A percentile compares a stretch with the other conserved stretches of the same genome.
Evolutionary conservation across 2,329 filamentous ascomycete genomes (phyloP).

Genomic region (Fusarium scirpi): DNA sequence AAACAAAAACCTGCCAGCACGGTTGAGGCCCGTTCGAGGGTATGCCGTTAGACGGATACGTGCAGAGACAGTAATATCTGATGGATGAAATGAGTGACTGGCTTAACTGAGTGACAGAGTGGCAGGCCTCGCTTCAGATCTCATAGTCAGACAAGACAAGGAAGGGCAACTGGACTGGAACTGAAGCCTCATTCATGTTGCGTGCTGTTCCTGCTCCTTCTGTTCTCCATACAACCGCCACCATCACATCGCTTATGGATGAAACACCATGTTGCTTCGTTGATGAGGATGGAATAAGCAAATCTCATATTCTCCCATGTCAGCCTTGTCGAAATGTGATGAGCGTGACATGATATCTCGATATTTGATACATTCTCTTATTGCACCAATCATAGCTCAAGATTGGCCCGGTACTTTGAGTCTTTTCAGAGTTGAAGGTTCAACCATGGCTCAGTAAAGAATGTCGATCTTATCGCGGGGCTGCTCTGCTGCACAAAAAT

Average conservation of each 20-base stretch:
- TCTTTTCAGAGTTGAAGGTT: conserved; percentile 13
- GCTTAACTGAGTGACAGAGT: not conserved
- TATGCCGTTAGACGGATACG: conserved; percentile 36
- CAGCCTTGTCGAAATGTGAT: conserved; percentile 33
- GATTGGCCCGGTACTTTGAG: conserved; percentile 4
- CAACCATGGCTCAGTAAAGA: conserved; percentile 29
- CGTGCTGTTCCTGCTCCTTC: not conserved
- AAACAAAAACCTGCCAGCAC: conserved; percentile 39
- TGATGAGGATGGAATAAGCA: conserved; percentile 27
- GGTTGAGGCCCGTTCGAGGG: conserved; percentile 41
- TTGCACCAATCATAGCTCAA: conserved; percentile 38
- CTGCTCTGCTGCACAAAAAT: not conserved
- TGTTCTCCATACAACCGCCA: conserved; percentile 8
- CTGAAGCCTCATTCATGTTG: conserved; percentile 23
- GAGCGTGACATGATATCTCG: conserved; percentile 25
- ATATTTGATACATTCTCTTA: conserved; percentile 30
- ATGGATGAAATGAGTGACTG: conserved; percentile 13
- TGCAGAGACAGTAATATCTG: conserved; percentile 39
- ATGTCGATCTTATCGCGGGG: conserved; percentile 42
- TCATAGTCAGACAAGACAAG: conserved; percentile 29
- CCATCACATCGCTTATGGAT: conserved; percentile 22
- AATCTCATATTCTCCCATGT: conserved; percentile 19
- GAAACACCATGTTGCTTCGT: conserved; percentile 32
- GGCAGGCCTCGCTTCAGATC: conserved; percentile 35
- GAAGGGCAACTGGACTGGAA: conserved; percentile 9